Evolutionary conservation across 2,329 filamentous ascomycete species (phyloP), one percentile per base, ranked within the genome.

Genomic region (Hypoxylon rubiginosum): DNA sequence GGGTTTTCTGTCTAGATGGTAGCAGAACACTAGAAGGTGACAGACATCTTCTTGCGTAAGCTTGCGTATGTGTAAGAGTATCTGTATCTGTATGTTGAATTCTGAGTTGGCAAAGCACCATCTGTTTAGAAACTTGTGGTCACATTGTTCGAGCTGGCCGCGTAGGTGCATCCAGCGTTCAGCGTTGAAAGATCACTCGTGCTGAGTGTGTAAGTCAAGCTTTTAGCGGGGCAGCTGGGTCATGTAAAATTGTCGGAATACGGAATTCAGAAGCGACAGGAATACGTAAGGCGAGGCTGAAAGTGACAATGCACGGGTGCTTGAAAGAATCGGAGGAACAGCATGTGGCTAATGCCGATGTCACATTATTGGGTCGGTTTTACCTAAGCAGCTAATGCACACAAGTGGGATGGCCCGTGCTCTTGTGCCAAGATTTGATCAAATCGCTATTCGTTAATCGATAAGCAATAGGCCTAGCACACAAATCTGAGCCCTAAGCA

Each of bases 401-500:
- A 13, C 11, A 34, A 13, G 32, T 34, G 4, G 7, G 9, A 34
- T 6, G 34, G 34, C 15, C 34, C 34, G 34, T 36, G 34, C 34
- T 3, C 13, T 36, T 52, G 24, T 26, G 2, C 30, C 9, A 26
- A 21, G 19, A 28, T 39, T 39, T 57, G 48, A 46, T 58, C 36
- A 43, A 19, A 19, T 43, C n/a, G 39, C 15, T 43, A 41, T 4
- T 56, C 65, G 65, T 62, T 71, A 69, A 72, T 71, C 68, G 65
- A 70, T 70, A 67, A 56, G 6, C 28, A 26, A 17, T 8, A 8
- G 59, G 17, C 41, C 43, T 58, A 39, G 56, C 73, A 73, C 74
- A 76, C 73, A 76, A 75, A 69, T 62, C 61, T 54, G 66, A 75
- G 68, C 74, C 74, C 74, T 76, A 76, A 76, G 69, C 68, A 52